Evolutionary conservation across 805 yeast genomes (phyloP), one percentile per base, ranked within the genome.

Genomic region (Ogataea minuta): DNA sequence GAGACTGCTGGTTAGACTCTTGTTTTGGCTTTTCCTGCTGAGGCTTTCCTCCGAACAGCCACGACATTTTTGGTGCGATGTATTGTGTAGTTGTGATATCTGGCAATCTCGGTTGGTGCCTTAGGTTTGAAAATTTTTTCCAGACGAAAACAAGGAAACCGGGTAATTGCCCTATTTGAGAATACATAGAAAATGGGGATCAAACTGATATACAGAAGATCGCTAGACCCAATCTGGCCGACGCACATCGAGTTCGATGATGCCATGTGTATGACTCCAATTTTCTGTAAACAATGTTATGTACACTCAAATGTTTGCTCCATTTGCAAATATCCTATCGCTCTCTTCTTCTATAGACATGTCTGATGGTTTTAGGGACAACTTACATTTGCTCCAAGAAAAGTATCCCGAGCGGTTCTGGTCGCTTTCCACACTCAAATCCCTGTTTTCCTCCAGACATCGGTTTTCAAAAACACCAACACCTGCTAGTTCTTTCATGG

Each of bases 1-100:
- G 21, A 8, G 21, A 8, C 43, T 43, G 36, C 29, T 40, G 21
- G 38, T 44, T 40, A 15, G 21, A 23, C 43, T 43, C 39, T 27
- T 40, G 21, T 38, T 44, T 40, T 6, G 40, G 38, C 29, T 40
- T 31, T 28, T 38, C 28, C 24, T 38, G 37, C 28, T 20, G 34
- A 32, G 32, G 28, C 37, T 48, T 34, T 39, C 70, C 66, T 48
- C 77, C 77, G 47, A 73, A 72, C 58, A 72, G 54, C 79, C 79
- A 74, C 43, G 76, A 71, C 75, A 71, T 70, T 25, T 8, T 45
- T 13, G 14, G 4, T 33, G 23, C 15, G 16, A 25, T 12, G 12
- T 19, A 25, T 6, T 23, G 16, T 26, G 25, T 24, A 11, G 24
- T 13, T 28, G 17, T 11, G 4, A 32, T 10, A 34, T 30, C 28